Conservation (phyloP, 148 eudicot genomes). For the Rhododendron molle region DNA sequence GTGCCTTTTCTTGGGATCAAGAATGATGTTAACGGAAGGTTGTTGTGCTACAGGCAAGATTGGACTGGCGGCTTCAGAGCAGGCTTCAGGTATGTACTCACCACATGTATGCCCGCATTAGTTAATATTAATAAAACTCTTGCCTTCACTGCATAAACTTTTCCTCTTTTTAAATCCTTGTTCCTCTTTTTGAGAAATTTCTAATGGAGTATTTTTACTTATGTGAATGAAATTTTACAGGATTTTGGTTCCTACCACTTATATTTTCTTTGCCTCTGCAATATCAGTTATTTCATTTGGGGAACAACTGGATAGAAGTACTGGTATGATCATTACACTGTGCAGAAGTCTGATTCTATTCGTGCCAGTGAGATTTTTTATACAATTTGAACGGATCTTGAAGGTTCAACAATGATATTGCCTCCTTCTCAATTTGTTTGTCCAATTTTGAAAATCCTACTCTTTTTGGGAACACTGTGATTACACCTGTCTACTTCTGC, state of each 20-base stretch:
- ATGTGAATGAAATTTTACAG: constrained; percentile 22
- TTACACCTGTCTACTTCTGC: no score
- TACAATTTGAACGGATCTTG: background rate
- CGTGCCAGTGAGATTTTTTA: background rate
- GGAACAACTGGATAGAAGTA: constrained; percentile 87
- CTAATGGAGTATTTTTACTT: constrained; percentile 35
- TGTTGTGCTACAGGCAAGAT: constrained; percentile 91
- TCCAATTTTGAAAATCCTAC: no score
- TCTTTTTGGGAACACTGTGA: no score
- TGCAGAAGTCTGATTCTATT: background rate
- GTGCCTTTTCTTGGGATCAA: constrained; percentile 92
- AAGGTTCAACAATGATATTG: no score
- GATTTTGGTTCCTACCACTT: constrained; percentile 96
- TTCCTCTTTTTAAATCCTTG: background rate
- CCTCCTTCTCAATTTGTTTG: background rate
- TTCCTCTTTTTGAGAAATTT: constrained; percentile 35
- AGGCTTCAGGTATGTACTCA: constrained; percentile 65
- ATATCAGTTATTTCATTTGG: constrained; percentile 99
- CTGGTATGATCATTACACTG: constrained; percentile 19
- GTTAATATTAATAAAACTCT: background rate
- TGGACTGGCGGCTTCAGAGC: constrained; percentile 92
- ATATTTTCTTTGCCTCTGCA: constrained; percentile 96
- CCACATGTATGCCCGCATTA: background rate
- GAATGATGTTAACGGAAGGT: constrained; percentile 83
- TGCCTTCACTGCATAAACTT: background rate